A percentile compares a stretch with the other conserved stretches of the same genome.
Evolutionary conservation across 2,329 filamentous ascomycete species (phyloP).

Genomic region (Penicillium capsulatum): DNA sequence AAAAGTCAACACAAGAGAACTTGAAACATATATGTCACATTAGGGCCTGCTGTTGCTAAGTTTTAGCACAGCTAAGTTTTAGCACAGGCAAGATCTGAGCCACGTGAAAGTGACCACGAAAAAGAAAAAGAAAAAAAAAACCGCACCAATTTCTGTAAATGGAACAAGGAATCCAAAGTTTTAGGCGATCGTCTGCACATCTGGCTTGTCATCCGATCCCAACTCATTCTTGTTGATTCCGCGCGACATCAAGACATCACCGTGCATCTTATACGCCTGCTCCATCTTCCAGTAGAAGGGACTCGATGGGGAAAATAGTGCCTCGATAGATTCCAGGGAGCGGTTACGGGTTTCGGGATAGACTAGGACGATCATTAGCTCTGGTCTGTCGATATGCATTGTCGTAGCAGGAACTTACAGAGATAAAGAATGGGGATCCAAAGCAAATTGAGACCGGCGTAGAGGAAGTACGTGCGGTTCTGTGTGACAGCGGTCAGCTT

Average conservation of each 20-base stretch:
- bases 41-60: too few relatives aligned
- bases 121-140: too few relatives aligned
- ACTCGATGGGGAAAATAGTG: conserved; percentile 48
- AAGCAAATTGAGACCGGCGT: conserved; percentile 50
- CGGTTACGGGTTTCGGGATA: conserved; percentile 52
- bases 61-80: too few relatives aligned
- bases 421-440: conserved; percentile 51
- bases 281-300: conserved; percentile 48
- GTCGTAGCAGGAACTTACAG: conserved; percentile 15
- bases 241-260: conserved; percentile 14
- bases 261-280: conserved; percentile 34
- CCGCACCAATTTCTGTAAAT: too few relatives aligned
- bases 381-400: neutral
- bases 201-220: too few relatives aligned
- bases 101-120: too few relatives aligned
- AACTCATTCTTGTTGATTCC: conserved; percentile 8
- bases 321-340: conserved; percentile 50
- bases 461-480: conserved; percentile 51
- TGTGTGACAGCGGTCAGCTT: conserved; percentile 4
- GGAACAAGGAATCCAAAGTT: too few relatives aligned
- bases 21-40: too few relatives aligned
- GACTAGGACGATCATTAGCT: conserved; percentile 22
- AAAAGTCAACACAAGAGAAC: too few relatives aligned
- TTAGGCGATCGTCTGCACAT: too few relatives aligned
- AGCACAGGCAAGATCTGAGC: too few relatives aligned